Evolutionary conservation across 1,284 basidiomycete species (phyloP), one percentile per base, ranked within the genome.

Genomic region (Malassezia obtusa): DNA sequence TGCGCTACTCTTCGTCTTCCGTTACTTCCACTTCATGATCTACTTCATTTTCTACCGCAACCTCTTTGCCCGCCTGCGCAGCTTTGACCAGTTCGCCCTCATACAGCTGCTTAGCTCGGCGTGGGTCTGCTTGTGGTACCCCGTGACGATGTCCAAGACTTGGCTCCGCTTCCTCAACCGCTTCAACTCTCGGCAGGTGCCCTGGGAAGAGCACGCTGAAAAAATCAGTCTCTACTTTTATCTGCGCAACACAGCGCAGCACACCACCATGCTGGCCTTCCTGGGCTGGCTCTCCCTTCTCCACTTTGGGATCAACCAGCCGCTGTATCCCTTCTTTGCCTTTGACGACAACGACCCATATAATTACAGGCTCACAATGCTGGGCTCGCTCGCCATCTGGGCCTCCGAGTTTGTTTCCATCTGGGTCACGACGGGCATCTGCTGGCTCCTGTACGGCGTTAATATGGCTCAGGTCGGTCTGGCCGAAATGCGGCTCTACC

Each of bases 291-390:
- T 79, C 15, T 68, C 66, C 31, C 63, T 73, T 25, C 67, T 80
- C 1, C 79, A 80, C 60, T 80, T 79, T 59, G 79, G 79, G 0
- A 75, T 77, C 1, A 81, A 81, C 49, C 67, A 71, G 32, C 48
- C 76, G 15, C 75, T 80, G 41, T 81, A 80, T 63, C 80, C 80
- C 1, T 80, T 80, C 73, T 81, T 81, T 67, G 69, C 76, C 15
- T 80, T 80, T 62, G 74, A 73, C 61, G 52, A 76, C 64, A 75
- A 76, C 46, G 79, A 80, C 59, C 79, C 79, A 3, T 81, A 80
- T 68, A 80, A 78, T n/a, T 81, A 80, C 59, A 72, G 73, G 24
- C 68, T 80, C 41, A 81, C 80, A 0, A 78, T 79, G 52, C 71
- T 77, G 8, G 80, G 79, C 11, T 79, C 78, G 6, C 66, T 77